Evolutionary conservation across 306 rosid species (phyloP), one percentile per base, ranked within the genome.

Genomic region (Quercus dentata): DNA sequence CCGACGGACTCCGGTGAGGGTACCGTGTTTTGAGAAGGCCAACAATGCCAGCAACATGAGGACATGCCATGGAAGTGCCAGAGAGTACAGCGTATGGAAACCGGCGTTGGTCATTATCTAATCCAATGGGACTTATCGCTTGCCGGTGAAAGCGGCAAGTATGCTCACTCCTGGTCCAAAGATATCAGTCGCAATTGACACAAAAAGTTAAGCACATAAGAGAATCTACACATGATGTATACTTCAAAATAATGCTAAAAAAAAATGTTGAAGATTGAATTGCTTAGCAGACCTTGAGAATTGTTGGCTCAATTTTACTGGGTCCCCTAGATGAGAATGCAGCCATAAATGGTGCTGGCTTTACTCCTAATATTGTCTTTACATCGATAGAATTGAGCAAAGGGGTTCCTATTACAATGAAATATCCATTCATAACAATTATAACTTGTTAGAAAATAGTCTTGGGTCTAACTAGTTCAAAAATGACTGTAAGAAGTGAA

Each of bases 321-420:
- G 98, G 98, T 1, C 98, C 98, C 56, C 97, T 87, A 21, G 95
- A 85, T 31, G 98, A 94, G 86, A 91, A 91, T 23, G 86, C 2
- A 69, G 94, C 94, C 77, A 94, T 18, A 21, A 49, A 0, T 19
- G 97, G 98, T 49, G 94, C 75, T 44, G 90, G 88, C 46, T 84
- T 83, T 30, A 6, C 5, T 23, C 81, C 88, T 9, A 86, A 4
- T 61, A 73, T 31, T 19, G 97, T 90, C 58, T 35, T 78, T 49
- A 69, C 86, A n/a, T n/a, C n/a, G n/a, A n/a, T n/a, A n/a, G n/a
- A n/a, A n/a, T n/a, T n/a, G n/a, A n/a, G n/a, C n/a, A n/a, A n/a
- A n/a, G n/a, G 98, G 94, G 51, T 4, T 77, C 79, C 95, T 91
- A 79, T 61, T 76, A 49, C 20, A 28, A 8, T 2, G 51, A 20